A percentile compares a stretch with the other conserved stretches of the same genome.
Evolutionary conservation across 1,139 yeast species (phyloP).

Genomic region (Yueomyces sp.): DNA sequence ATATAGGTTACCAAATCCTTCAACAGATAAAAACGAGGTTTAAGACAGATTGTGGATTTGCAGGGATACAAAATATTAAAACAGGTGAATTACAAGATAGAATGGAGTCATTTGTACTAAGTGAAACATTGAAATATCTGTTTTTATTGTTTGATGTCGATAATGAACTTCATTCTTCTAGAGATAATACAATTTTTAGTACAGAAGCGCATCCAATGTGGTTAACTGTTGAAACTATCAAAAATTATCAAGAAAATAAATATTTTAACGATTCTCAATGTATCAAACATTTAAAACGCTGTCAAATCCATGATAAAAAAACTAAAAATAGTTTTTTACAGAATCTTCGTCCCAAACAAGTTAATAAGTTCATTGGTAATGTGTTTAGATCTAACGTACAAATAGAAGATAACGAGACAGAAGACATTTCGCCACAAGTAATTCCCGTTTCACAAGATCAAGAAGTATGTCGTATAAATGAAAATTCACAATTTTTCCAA

Average conservation of each 20-base stretch:
- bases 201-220: conserved; percentile 93
- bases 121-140: conserved; percentile 79
- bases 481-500: conserved; percentile 1
- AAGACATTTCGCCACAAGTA: background rate
- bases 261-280: conserved; percentile 11
- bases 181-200: conserved; percentile 59
- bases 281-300: conserved; percentile 7
- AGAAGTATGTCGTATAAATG: background rate
- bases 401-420: background rate
- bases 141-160: conserved; percentile 63
- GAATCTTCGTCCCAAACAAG: background rate
- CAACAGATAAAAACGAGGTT: conserved; percentile 40
- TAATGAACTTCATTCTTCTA: conserved; percentile 39
- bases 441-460: background rate
- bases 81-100: conserved; percentile 57
- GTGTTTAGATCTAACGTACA: background rate
- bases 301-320: conserved; percentile 1
- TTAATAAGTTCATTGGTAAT: background rate
- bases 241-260: conserved; percentile 12
- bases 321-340: background rate
- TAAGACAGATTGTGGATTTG: conserved; percentile 62
- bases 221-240: conserved; percentile 28
- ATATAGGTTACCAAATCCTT: conserved; percentile 57
- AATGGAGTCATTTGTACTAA: conserved; percentile 84
- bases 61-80: conserved; percentile 61